These are phyloP conservation scores for Rhizopus sp. DNA, from an alignment of 371 early-diverging fungal genomes.

Conservation along the genomic window DNA sequence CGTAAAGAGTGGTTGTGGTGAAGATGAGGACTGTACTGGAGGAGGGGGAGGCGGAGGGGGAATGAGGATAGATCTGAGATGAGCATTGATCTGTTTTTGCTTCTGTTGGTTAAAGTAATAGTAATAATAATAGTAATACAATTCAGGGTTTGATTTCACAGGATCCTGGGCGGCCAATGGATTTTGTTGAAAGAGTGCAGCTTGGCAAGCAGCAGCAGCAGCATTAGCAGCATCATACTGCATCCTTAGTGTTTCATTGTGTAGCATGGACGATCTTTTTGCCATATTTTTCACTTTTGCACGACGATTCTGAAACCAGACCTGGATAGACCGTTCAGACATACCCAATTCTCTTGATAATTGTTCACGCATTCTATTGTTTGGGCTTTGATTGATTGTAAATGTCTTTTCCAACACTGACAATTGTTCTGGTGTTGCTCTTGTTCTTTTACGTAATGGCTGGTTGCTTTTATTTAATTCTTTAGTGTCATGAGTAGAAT, in stretches of 20 bases:
- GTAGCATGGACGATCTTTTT: slow-evolving; percentile 45
- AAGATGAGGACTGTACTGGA: neutral
- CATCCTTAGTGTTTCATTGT: slow-evolving; percentile 43
- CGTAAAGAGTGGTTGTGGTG: neutral
- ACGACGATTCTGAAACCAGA: slow-evolving; percentile 98
- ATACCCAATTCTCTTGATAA: slow-evolving; percentile 83
- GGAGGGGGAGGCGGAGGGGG: slow-evolving; percentile 24
- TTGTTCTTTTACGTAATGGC: slow-evolving; percentile 57
- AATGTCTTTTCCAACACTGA: slow-evolving; percentile 70
- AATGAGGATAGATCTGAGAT: slow-evolving; percentile 20
- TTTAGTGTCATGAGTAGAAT: neutral
- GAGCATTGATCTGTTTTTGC: slow-evolving; percentile 10
- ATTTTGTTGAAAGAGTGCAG: slow-evolving; percentile 22
- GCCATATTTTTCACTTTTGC: slow-evolving; percentile 80
- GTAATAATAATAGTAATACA: slow-evolving; percentile 36
- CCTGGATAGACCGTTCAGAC: slow-evolving; percentile 90
- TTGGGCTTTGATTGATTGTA: slow-evolving; percentile 64
- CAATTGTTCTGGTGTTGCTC: slow-evolving; percentile 69
- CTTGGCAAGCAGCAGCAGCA: slow-evolving; percentile 31
- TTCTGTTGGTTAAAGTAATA: slow-evolving; percentile 33
- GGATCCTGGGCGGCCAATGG: slow-evolving; percentile 14
- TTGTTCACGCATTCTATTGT: slow-evolving; percentile 74
- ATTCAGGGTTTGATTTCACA: slow-evolving; percentile 25
- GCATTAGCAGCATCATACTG: slow-evolving; percentile 33
- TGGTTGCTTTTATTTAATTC: slow-evolving; percentile 2